Percentiles rank a stretch among this genome's conserved stretches.
These are phyloP conservation scores for Botryotinia calthae DNA, from an alignment of 2,329 filamentous ascomycete genomes.

Conservation along the genomic window DNA sequence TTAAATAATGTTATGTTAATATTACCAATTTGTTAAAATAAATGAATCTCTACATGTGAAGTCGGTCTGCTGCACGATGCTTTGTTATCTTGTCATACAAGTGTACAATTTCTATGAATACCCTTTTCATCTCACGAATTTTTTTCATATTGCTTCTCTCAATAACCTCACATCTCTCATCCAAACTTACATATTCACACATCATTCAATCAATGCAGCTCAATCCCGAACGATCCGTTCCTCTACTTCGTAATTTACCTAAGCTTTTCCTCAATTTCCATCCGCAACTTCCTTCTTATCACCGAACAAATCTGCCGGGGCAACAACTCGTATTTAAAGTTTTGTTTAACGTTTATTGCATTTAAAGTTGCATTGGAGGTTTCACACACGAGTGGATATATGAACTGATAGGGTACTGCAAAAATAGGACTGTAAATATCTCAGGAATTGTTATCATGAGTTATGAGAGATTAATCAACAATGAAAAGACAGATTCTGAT, in stretches of 20 bases:
- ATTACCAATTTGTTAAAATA: constrained; percentile 32
- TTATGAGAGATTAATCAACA: no score
- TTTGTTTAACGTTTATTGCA: background rate
- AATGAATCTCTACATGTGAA: background rate
- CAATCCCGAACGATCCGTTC: background rate
- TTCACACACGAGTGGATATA: background rate
- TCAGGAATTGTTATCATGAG: no score
- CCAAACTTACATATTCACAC: background rate
- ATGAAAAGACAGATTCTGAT: no score
- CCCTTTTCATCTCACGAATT: background rate
- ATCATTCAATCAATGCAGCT: background rate
- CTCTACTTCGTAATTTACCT: background rate
- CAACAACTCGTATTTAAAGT: background rate
- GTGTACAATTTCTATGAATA: background rate
- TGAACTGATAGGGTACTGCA: no score
- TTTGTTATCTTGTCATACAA: background rate
- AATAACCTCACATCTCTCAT: background rate
- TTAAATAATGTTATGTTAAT: background rate
- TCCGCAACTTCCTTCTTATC: background rate
- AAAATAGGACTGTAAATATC: no score
- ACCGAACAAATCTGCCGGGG: background rate
- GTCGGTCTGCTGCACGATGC: background rate
- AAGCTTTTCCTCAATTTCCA: background rate
- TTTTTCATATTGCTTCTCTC: background rate
- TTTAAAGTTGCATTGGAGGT: background rate